Percentiles rank a stretch among this genome's conserved stretches.
These are phyloP conservation scores for Colletotrichum acutatum DNA, from an alignment of 2,329 filamentous ascomycete species.

Conservation along the genomic window DNA sequence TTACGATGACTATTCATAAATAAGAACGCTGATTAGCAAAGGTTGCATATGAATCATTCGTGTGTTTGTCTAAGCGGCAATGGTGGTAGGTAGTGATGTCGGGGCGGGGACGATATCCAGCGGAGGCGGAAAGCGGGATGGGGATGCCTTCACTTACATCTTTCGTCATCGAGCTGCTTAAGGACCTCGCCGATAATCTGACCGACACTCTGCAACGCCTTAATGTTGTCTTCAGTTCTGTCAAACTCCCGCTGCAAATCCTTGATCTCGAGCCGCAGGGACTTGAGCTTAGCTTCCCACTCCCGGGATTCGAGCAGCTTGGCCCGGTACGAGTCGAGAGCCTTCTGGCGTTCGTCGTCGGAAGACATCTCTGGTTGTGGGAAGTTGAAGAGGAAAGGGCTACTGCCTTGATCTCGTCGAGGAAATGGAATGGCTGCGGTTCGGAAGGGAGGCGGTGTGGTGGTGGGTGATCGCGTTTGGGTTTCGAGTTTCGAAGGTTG, in stretches of 20 bases:
- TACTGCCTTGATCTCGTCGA: neutral
- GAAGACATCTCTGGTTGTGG: slow-evolving; percentile 55
- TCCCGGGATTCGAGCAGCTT: slow-evolving; percentile 95
- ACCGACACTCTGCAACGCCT: slow-evolving; percentile 97
- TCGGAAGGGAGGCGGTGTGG: neutral
- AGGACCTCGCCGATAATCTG: slow-evolving; percentile 99
- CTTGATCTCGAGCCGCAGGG: slow-evolving; percentile 94
- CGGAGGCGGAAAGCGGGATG: neutral
- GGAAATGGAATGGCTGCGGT: neutral
- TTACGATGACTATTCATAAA: slow-evolving; percentile 83
- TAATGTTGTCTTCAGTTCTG: slow-evolving; percentile 98
- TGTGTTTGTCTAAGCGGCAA: neutral
- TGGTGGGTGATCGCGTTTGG: slow-evolving; percentile 1
- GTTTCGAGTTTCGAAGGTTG: neutral
- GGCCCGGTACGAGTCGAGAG: slow-evolving; percentile 80
- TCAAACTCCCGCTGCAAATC: slow-evolving; percentile 94
- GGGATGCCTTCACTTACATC: slow-evolving; percentile 74
- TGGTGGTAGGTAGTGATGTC: neutral
- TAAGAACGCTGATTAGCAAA: neutral
- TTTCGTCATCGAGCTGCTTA: slow-evolving; percentile 98
- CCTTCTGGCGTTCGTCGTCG: slow-evolving; percentile 72
- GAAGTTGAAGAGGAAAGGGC: neutral
- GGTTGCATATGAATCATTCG: neutral
- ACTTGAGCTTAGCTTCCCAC: slow-evolving; percentile 98
- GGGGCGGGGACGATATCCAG: neutral